Conservation (phyloP, 2,329 filamentous ascomycete species). For the Botrytis byssoidea region DNA sequence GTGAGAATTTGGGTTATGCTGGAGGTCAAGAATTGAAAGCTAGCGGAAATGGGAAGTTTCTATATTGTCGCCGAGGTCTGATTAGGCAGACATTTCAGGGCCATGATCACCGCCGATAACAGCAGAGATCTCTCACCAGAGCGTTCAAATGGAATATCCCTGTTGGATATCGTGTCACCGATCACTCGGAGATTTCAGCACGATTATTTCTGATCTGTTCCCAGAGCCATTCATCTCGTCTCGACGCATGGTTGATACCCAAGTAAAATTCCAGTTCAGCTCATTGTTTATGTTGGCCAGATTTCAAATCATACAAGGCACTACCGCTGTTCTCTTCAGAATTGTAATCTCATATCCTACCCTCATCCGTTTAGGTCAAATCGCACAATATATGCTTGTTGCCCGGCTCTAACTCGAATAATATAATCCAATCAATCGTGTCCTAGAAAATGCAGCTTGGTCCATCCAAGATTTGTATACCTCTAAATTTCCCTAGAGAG, state of each 20-base stretch:
- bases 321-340: too few relatives aligned
- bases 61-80: not conserved
- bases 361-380: not conserved
- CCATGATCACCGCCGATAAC: not conserved
- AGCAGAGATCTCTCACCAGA: fast-evolving
- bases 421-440: too few relatives aligned
- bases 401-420: too few relatives aligned
- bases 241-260: not conserved
- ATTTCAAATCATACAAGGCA: not conserved
- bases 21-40: too few relatives aligned
- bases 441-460: too few relatives aligned
- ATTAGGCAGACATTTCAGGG: not conserved
- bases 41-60: not conserved
- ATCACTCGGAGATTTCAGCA: not conserved
- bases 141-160: fast-evolving
- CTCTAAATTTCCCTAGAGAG: too few relatives aligned
- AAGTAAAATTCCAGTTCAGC: not conserved
- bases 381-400: not conserved
- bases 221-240: not conserved
- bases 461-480: not conserved
- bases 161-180: not conserved
- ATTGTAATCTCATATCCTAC: not conserved
- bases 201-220: not conserved
- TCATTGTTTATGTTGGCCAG: not conserved
- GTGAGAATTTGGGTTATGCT: not conserved